Conservation (phyloP, 768 basidiomycete genomes). For the Russula ochroleuca region DNA sequence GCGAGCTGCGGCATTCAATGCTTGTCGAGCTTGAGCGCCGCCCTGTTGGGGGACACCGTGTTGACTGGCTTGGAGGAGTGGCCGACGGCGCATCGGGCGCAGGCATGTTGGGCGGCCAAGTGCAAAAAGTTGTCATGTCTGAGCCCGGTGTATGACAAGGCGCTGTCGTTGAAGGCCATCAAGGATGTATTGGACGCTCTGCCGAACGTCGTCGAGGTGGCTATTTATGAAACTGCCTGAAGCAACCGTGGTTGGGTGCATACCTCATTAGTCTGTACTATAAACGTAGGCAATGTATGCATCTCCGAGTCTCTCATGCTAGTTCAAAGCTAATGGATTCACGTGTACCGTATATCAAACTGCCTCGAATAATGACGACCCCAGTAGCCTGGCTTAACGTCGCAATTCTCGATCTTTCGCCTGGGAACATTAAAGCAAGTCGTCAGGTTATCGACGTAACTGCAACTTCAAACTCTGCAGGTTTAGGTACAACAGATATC, state of each 20-base stretch:
- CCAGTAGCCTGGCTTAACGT: background rate
- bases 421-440: background rate
- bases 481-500: too few relatives aligned
- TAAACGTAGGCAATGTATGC: background rate
- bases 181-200: slow-evolving; percentile 51
- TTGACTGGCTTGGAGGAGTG: slow-evolving; percentile 50
- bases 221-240: slow-evolving; percentile 12
- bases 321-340: background rate
- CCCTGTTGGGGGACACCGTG: slow-evolving; percentile 57
- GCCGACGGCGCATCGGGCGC: slow-evolving; percentile 57
- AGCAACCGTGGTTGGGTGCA: background rate
- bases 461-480: too few relatives aligned
- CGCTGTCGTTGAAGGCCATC: slow-evolving; percentile 51
- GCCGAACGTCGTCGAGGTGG: slow-evolving; percentile 37
- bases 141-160: slow-evolving; percentile 53
- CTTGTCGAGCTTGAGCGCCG: slow-evolving; percentile 54
- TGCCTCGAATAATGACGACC: background rate
- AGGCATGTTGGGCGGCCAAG: slow-evolving; percentile 55
- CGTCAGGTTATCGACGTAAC: too few relatives aligned
- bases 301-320: background rate
- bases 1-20: slow-evolving; percentile 57
- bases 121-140: slow-evolving; percentile 46
- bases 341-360: background rate
- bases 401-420: too few relatives aligned
- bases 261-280: background rate